Evolutionary conservation across 75 land plant species (phyloP), one percentile per base, ranked within the genome.

Genomic region (Picea sitchensis): DNA sequence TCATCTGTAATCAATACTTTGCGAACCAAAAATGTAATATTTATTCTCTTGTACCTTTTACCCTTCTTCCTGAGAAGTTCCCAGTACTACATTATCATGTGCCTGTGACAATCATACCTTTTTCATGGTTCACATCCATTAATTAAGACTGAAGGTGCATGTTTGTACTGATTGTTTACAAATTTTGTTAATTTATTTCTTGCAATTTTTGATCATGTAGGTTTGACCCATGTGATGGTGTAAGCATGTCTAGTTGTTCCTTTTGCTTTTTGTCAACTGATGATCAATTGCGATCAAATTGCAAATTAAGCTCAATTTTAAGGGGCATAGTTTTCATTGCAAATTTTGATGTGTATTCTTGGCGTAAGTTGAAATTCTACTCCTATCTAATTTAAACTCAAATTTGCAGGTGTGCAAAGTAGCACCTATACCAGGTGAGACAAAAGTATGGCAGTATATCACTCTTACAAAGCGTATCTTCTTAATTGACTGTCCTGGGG

Each of bases 391-490:
- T 71, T 36, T 71, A 54, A 71, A 71, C 54, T 34, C 8, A 67
- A 71, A 38, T 85, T 81, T 56, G 21, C 78, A 94, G 97, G 99
- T 97, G 17, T 97, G 99, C 86, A 95, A 97, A 84, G 99, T 97
- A 67, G 95, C 98, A 61, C 99, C 98, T 36, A 93, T 97, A 73
- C 99, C 99, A 6, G 99, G 99, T 20, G 99, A 97, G 87, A 97
- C 99, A 63, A 97, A 97, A 83, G 99, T 97, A 38, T 97, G 99
- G 99, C 99, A 97, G 64, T 95, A 97, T 54, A 95, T 97, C 65
- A 97, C 99, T 5, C 95, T 97, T 60, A 97, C 99, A 54, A 97
- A 97, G 83, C 85, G 91, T 71, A 97, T 97, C 47, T 95, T 91
- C 80, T 83, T 97, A 78, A 97, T 95, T 54, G 99, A 97, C 79